phyloP scores from a whole-genome alignment of 2,329 filamentous ascomycete species.

The Fusarium robinianum region DNA sequence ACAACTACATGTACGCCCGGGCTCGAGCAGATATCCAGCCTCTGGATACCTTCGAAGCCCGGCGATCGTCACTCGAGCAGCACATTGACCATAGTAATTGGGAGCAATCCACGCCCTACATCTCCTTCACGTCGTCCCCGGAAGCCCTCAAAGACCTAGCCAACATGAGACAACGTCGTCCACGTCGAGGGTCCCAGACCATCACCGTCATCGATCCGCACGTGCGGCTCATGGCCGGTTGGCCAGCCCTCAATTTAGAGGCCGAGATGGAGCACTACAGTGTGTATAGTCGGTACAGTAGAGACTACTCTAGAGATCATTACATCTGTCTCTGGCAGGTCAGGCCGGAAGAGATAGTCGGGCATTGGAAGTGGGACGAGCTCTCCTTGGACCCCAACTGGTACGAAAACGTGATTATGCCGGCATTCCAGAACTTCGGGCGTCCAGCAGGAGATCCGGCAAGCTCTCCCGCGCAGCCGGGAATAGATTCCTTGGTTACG shows the following conservation, averaged over 20 bases:
- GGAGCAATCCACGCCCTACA: slow-evolving; percentile 1
- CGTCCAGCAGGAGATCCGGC: background rate
- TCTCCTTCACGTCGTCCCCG: slow-evolving; percentile 2
- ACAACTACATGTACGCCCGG: slow-evolving; percentile 4
- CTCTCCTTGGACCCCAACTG: slow-evolving; percentile 1
- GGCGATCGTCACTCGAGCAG: background rate
- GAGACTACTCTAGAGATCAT: background rate
- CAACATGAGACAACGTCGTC: background rate
- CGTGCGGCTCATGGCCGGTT: slow-evolving; percentile 1
- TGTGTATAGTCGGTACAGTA: background rate
- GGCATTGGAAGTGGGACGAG: slow-evolving; percentile 1
- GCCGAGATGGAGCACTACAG: background rate
- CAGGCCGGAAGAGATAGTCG: background rate
- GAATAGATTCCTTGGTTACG: too few relatives aligned
- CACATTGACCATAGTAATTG: background rate
- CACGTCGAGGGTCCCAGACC: background rate
- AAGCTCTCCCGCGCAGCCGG: too few relatives aligned
- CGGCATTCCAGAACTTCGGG: background rate
- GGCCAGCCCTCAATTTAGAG: background rate
- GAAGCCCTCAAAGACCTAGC: background rate
- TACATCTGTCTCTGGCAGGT: slow-evolving; percentile 3
- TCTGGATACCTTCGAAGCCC: background rate
- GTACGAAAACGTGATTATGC: slow-evolving; percentile 1
- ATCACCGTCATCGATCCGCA: background rate
- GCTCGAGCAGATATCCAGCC: background rate